Percentiles rank a stretch among this genome's conserved stretches.
These are phyloP conservation scores for Neoscytalidium dimidiatum DNA, from an alignment of 2,329 filamentous ascomycete genomes.

Conservation along the genomic window DNA sequence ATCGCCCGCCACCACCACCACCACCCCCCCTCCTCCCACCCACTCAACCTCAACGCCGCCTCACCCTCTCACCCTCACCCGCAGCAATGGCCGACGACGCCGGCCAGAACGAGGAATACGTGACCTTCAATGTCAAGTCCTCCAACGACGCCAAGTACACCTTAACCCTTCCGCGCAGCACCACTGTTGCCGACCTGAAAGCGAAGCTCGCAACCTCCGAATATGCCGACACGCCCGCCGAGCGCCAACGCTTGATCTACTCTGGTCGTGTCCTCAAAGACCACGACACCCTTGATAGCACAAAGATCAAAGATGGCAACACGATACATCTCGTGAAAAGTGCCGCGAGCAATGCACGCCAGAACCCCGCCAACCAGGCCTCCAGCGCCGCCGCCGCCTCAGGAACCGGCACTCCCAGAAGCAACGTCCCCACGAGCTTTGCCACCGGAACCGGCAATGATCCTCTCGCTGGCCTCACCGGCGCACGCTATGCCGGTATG, in stretches of 20 bases:
- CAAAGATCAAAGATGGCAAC: conserved; percentile 95
- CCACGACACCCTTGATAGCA: conserved; percentile 76
- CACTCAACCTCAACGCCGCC: conserved; percentile 14
- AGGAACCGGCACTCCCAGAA: conserved; percentile 7
- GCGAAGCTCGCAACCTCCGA: conserved; percentile 78
- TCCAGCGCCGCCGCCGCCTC: conserved; percentile 55
- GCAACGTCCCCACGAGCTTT: conserved; percentile 72
- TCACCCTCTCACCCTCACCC: conserved; percentile 19
- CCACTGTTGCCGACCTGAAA: conserved; percentile 84
- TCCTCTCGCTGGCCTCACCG: conserved; percentile 84
- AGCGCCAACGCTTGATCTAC: conserved; percentile 94
- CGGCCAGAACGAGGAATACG: conserved; percentile 65
- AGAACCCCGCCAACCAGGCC: conserved; percentile 56
- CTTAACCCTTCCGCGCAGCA: conserved; percentile 75
- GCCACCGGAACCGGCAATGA: conserved; percentile 80
- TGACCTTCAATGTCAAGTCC: conserved; percentile 98
- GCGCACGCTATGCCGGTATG: conserved; percentile 90
- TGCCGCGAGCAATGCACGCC: conserved; percentile 78
- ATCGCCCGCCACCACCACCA: conserved; percentile 1
- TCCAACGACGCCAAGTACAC: conserved; percentile 84
- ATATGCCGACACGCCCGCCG: conserved; percentile 81
- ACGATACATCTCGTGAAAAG: conserved; percentile 97
- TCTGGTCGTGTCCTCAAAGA: conserved; percentile 97
- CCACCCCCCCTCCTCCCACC: no score
- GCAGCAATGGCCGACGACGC: conserved; percentile 65